phyloP scores from a whole-genome alignment of 164 flowering plant genomes.

The Umbellularia californica region DNA sequence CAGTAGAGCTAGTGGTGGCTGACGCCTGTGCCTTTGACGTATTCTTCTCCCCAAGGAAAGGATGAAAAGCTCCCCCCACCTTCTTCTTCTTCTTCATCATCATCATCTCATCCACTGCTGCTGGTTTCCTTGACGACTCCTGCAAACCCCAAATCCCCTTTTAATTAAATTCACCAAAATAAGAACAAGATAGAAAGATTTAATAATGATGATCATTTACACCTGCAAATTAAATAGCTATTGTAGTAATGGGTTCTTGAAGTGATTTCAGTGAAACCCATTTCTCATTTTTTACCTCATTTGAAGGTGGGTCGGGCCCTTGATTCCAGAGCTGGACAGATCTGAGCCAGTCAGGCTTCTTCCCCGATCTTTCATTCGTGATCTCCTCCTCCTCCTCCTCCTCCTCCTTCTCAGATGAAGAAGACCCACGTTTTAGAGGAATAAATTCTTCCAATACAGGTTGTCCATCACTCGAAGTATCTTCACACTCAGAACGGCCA shows the following conservation, averaged over 20 bases:
- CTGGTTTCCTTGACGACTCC: too few relatives aligned
- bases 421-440: slow-evolving; percentile 39
- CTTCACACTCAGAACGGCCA: slow-evolving; percentile 58
- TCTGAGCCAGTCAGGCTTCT: slow-evolving; percentile 75
- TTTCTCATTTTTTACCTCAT: slow-evolving; percentile 7
- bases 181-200: background rate
- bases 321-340: slow-evolving; percentile 81
- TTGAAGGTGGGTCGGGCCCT: slow-evolving; percentile 44
- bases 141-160: background rate
- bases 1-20: slow-evolving; percentile 42
- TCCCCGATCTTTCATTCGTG: slow-evolving; percentile 19
- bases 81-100: slow-evolving; percentile 20
- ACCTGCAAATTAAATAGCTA: too few relatives aligned
- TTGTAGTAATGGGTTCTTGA: background rate
- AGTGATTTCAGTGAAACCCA: background rate
- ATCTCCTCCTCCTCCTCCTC: slow-evolving; percentile 8
- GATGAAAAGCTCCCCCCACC: slow-evolving; percentile 67
- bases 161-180: background rate
- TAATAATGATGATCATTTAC: background rate
- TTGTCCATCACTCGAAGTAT: slow-evolving; percentile 40
- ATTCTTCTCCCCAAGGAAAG: slow-evolving; percentile 39
- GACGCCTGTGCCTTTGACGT: slow-evolving; percentile 13
- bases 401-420: slow-evolving; percentile 11
- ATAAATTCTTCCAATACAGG: slow-evolving; percentile 63
- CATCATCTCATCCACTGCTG: too few relatives aligned